Base-by-base conservation (phyloP, 2,329 filamentous ascomycete species). In the Colletotrichum chlorophyti region DNA sequence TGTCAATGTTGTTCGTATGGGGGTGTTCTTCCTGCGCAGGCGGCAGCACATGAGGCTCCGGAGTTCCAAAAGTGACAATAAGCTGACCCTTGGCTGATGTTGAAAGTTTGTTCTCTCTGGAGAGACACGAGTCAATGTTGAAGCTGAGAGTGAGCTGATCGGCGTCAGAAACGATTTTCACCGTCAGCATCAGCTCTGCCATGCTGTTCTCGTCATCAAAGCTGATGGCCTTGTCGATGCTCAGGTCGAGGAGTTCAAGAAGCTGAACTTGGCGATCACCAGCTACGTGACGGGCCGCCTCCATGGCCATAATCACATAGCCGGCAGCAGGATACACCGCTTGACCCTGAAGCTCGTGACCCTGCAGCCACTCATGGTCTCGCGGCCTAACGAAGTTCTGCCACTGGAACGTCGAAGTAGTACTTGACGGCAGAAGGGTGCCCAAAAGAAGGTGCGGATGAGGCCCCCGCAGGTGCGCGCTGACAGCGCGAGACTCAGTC, bases 301-400 rank as follows among this genome's bases (percentile, higher is more conserved):
- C 78, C 1, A 77, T 67, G 1, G 72, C 76, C 68, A 80, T 77
- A n/a, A 69, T 65, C 1, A 79, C 45, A 60, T 78, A 81, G 0
- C 70, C 77, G 0, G 78, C 73, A 2, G 65, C 74, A 0, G 80
- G 80, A 40, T 80, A 79, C 3, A 83, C 67, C 15, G 72, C 66
- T 2, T 76, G 65, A 2, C 66, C 64, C 26, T 75, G 68, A 34
- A 67, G 42, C 11, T 60, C 51, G 38, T 80, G 76, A 24, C 75
- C 70, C 2, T 53, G 29, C 3, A 79, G 50, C 77, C 76, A 79
- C 10, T 62, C 51, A 15, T 58, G 12, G 7, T 67, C 61, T 8
- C 51, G 12, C 2, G 62, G 43, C 4, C 27, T 32, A 3, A 68
- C 23, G 14, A 60, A 21, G 40, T 63, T 62, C 3, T 60, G 48